Conservation (phyloP, 164 flowering plant genomes). For the Dillenia suffruticosa region DNA sequence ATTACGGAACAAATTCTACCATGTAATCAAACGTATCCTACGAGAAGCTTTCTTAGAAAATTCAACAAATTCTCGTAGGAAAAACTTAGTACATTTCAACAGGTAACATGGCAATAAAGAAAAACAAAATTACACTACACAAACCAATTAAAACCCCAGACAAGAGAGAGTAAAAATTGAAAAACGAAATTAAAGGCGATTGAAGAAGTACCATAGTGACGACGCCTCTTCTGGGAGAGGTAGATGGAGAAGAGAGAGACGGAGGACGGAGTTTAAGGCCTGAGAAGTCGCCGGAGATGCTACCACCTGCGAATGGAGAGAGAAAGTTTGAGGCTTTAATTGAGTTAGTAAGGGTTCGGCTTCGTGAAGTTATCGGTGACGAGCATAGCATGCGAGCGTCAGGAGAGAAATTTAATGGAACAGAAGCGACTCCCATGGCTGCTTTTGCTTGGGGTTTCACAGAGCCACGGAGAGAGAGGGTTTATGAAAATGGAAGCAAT, state of each 20-base stretch:
- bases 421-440: too few relatives aligned
- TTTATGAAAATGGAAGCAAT: too few relatives aligned
- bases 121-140: too few relatives aligned
- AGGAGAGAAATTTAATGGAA: background rate
- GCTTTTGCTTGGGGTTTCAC: too few relatives aligned
- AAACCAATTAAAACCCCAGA: background rate
- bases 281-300: constrained; percentile 43
- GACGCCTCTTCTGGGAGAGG: constrained; percentile 49
- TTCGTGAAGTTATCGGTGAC: background rate
- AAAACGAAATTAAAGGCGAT: background rate
- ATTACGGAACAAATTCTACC: background rate
- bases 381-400: background rate
- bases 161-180: background rate
- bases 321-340: constrained; percentile 1
- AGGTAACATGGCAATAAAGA: too few relatives aligned
- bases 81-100: too few relatives aligned
- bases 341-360: background rate
- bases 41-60: background rate
- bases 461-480: too few relatives aligned
- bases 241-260: constrained; percentile 28
- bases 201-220: constrained; percentile 64
- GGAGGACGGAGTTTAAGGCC: constrained; percentile 55
- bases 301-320: constrained; percentile 44
- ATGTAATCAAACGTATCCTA: too few relatives aligned
- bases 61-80: too few relatives aligned